Evolutionary conservation across 768 basidiomycete species (phyloP), one percentile per base, ranked within the genome.

Genomic region (Cubamyces lactineus): DNA sequence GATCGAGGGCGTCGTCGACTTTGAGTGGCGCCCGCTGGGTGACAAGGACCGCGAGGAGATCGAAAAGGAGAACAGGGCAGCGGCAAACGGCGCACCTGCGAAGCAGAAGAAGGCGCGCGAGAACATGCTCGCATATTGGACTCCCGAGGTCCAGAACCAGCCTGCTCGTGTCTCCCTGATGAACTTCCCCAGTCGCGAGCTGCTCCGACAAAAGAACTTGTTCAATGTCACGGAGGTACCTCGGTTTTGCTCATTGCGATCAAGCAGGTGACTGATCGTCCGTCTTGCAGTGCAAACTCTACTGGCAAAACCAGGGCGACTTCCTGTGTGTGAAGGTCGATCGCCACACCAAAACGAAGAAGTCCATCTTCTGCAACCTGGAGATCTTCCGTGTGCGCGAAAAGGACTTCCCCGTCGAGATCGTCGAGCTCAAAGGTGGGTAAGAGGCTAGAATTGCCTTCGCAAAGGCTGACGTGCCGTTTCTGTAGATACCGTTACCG

Each of bases 261-360:
- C 9, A 7, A 15, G 23, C 28, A 15, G 45, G 13, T 53, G 19
- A 43, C 42, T 19, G 21, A 16, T 21, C 34, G 15, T 39, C 11
- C 8, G n/a, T 42, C 21, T 26, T 6, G 26, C 70, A 98, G 96
- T 98, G 96, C 75, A 97, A 97, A 78, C 84, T 99, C 45, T 89
- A 91, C 76, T 99, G 94, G 95, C 97, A 99, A 79, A 96, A 95
- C 70, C 92, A 95, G 73, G 97, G 96, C 39, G 95, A 98, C 75
- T 98, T 93, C 79, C 85, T 99, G 16, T 98, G 97, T 71, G 96
- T 98, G 75, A 98, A 97, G 78, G 97, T 99, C 57, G 97, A 98
- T 78, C 90, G 96, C 52, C 95, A 97, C 74, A 96, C 95, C 24
- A 98, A 98, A 79, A 96, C 96, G 5, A 97, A 96, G 78, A 98